These are phyloP conservation scores for Periconia digitata DNA, from an alignment of 2,329 filamentous ascomycete genomes.

Conservation along the genomic window DNA sequence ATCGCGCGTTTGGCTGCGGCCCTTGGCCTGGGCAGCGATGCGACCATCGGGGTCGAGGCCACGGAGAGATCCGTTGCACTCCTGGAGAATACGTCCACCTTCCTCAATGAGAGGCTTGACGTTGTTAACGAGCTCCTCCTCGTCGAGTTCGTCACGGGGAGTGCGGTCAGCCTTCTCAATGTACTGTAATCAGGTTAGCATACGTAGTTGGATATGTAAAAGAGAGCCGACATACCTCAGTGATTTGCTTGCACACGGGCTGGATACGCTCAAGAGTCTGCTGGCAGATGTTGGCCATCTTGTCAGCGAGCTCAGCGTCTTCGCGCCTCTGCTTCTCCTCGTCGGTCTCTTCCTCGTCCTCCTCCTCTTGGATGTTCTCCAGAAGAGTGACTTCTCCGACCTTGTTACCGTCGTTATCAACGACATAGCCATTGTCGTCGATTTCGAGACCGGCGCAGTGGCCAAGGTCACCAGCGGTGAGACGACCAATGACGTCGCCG, in stretches of 20 bases:
- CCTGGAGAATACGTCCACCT: constrained; percentile 76
- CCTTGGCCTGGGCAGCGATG: constrained; percentile 83
- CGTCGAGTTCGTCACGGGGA: constrained; percentile 83
- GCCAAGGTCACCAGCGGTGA: constrained; percentile 54
- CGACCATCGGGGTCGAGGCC: constrained; percentile 86
- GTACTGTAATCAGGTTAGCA: constrained; percentile 53
- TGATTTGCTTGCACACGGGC: constrained; percentile 85
- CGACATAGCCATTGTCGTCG: constrained; percentile 55
- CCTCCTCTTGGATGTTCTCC: constrained; percentile 61
- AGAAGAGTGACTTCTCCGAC: constrained; percentile 65
- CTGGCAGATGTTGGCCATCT: constrained; percentile 72
- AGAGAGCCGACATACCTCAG: constrained; percentile 59
- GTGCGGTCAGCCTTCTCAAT: constrained; percentile 80
- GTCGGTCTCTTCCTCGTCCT: constrained; percentile 56
- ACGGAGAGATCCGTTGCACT: constrained; percentile 83
- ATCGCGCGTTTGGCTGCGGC: constrained; percentile 72
- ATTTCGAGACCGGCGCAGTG: constrained; percentile 56
- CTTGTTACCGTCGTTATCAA: constrained; percentile 62
- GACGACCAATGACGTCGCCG: constrained; percentile 52
- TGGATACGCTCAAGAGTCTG: constrained; percentile 82
- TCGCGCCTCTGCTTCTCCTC: constrained; percentile 52
- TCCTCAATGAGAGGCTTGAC: constrained; percentile 90
- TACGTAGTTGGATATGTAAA: neutral
- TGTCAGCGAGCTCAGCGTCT: constrained; percentile 74
- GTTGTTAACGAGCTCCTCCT: constrained; percentile 82